Evolutionary conservation across 495 filamentous ascomycete genomes (phyloP), one percentile per base, ranked within the genome.

Genomic region (Hapsidospora chrysogenum): DNA sequence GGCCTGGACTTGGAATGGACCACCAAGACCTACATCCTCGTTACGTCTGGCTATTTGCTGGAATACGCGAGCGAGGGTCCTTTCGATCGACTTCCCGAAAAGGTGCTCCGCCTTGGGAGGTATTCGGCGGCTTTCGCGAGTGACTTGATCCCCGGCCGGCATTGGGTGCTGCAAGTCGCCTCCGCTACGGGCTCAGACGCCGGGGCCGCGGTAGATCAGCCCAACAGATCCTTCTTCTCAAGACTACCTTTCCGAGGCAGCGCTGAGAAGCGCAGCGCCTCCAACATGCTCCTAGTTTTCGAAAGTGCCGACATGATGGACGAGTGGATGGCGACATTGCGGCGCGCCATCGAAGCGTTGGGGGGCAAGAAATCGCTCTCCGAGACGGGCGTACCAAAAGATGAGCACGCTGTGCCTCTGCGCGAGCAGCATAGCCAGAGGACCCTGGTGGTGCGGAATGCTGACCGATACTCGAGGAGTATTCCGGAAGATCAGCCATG

Each of bases 111-210:
- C 23, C 60, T 97, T 17, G 80, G 79, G 1, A 78, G 78, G 39
- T 72, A 83, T 13, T 93, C 89, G 4, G 85, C 85, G 9, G 89
- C 89, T 14, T 97, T 92, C 60, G 89, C 80, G 0, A 93, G 77
- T 44, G 89, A 97, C 54, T 71, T 79, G 2, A 89, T 97, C 41
- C 85, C 86, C 0, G 89, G 89, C 17, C 78, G 77, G 41, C 89
- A 87, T 43, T 94, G 78, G 73, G 89, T 97, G 2, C 48, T 97
- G 33, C 89, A 95, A 46, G 70, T 96, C 10, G 83, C 79, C n/a
- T 78, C 86, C 32, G 64, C 68, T 14, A 68, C 67, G 4, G 71
- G 77, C 14, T 63, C 73, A 8, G 78, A 89, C 19, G 66, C 66
- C 15, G 50, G 53, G n/a, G 41, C 60, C 9, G 49, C 57, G 2